Base-by-base conservation (phyloP, 139 green algal species). In the Coelastrella sp. region DNA sequence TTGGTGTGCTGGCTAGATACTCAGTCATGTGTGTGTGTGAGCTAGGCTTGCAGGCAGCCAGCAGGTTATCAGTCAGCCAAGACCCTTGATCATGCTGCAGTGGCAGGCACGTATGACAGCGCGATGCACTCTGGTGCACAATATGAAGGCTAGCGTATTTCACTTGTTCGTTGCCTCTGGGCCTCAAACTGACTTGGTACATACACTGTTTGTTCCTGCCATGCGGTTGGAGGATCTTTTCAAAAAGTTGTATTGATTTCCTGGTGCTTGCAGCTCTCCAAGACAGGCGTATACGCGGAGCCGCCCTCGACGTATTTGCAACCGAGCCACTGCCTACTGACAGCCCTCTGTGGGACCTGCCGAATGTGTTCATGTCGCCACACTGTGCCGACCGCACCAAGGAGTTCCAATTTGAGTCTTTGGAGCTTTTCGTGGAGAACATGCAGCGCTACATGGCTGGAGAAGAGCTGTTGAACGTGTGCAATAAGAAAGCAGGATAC, bases 221-320 rank as follows among this genome's bases (percentile, higher is more conserved):
- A 47, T 47, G 32, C 32, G 32, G 32, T 47, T 47, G 32, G 32
- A 47, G 32, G 32, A 47, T 47, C 32, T 47, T 47, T 47, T 47
- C 32, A 47, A 47, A 47, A 47, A 47, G 32, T 47, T 47, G 32
- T 47, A 47, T 47, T 47, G 32, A 47, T 47, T 47, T 32, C 2
- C n/a, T 57, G 74, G 16, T 57, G 74, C 20, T 13, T 89, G 91
- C 90, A 96, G 96, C 95, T 0, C 92, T 98, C 4, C 89, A 93
- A 65, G n/a, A 89, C 5, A 71, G 86, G 23, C 90, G 76, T 56
- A 97, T 98, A 85, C 87, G 92, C 3, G 97, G 96, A 5, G 97
- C 97, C 5, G 96, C 88, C 0, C 92, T 98, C 61, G 97, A 98
- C 77, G 97, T 98, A 54, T 97, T 96, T 89, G 92, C 89, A 4